Conservation (phyloP, 2,329 filamentous ascomycete species). For the Ploettnerulaceae sp. region DNA sequence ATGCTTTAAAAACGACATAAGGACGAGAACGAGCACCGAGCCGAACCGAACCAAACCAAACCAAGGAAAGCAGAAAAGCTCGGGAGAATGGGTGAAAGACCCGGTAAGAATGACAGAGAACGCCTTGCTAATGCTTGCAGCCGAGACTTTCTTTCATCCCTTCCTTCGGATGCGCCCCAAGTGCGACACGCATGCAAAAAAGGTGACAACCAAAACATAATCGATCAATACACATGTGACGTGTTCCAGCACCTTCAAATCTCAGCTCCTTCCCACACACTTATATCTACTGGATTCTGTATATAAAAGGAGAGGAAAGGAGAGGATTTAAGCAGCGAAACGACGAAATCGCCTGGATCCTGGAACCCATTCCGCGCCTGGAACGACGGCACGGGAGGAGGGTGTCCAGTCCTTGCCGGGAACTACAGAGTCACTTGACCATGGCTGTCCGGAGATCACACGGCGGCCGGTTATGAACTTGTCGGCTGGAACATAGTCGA, state of each 20-base stretch:
- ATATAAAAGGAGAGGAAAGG: background rate
- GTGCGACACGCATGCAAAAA: no score
- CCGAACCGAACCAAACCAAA: no score
- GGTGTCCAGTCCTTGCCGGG: conserved; percentile 10
- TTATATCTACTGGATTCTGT: background rate
- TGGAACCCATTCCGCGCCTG: conserved; percentile 12
- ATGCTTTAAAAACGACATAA: no score
- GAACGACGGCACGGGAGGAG: conserved; percentile 11
- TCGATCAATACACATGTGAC: no score
- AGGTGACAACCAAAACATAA: no score
- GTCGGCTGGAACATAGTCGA: conserved; percentile 5
- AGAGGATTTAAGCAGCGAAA: conserved; percentile 19
- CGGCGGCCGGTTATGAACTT: conserved; percentile 10
- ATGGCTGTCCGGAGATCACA: conserved; percentile 13
- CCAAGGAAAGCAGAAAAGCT: no score
- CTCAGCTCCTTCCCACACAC: background rate
- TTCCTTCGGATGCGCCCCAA: background rate
- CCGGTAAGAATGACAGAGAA: no score
- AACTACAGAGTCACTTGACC: conserved; percentile 13
- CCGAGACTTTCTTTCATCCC: background rate
- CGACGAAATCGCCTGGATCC: conserved; percentile 13
- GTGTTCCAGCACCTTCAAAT: conserved; percentile 1
- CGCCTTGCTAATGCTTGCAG: conserved; percentile 4
- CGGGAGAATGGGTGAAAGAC: no score
- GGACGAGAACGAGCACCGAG: no score